phyloP scores from a whole-genome alignment of 2,329 filamentous ascomycete genomes.

The Paecilomyces sp. region DNA sequence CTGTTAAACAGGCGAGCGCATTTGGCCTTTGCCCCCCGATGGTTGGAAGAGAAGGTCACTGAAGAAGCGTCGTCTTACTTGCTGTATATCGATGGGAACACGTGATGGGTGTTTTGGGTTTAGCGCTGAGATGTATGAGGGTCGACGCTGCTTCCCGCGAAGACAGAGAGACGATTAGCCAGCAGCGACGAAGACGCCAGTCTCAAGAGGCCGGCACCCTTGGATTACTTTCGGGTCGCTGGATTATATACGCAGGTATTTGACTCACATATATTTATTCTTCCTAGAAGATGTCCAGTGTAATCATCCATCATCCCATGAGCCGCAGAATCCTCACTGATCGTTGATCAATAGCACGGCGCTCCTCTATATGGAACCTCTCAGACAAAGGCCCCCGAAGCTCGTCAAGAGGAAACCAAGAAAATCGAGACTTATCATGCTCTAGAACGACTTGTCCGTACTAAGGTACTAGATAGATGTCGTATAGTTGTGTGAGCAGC shows the following conservation, averaged over 20 bases:
- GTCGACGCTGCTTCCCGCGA: background rate
- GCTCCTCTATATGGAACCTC: constrained; percentile 61
- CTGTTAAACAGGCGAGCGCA: background rate
- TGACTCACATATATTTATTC: background rate
- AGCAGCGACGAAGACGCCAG: background rate
- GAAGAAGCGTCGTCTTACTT: background rate
- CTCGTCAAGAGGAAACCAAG: constrained; percentile 62
- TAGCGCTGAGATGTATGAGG: background rate
- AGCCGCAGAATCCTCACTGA: constrained; percentile 7
- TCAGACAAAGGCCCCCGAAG: constrained; percentile 58
- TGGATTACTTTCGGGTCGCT: background rate
- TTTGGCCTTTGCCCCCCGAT: background rate
- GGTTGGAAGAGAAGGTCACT: background rate
- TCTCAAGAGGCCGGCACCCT: background rate
- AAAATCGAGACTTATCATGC: constrained; percentile 70
- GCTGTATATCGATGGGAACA: background rate
- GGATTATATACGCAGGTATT: background rate
- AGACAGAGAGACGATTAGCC: background rate
- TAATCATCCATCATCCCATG: constrained; percentile 6
- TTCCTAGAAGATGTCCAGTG: constrained; percentile 7
- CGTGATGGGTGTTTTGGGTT: background rate
- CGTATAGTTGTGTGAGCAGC: background rate
- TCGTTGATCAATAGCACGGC: constrained; percentile 60
- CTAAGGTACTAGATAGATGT: constrained; percentile 46
- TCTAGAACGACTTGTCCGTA: constrained; percentile 60